Percentiles rank a stretch among this genome's conserved stretches.
These are phyloP conservation scores for Drechmeria coniospora DNA, from an alignment of 2,329 filamentous ascomycete species.

Conservation along the genomic window DNA sequence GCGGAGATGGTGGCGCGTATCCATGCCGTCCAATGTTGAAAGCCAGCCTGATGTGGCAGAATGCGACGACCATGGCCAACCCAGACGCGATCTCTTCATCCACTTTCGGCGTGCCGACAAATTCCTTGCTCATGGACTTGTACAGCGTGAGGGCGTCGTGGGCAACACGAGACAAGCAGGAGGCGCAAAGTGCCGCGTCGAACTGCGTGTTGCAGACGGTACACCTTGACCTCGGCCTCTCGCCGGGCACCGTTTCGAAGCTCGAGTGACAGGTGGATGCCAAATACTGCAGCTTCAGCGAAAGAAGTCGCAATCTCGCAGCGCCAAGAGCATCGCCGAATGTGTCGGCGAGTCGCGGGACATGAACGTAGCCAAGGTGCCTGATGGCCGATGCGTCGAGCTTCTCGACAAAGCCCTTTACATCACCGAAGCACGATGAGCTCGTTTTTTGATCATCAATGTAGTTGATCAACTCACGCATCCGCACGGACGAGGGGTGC, in stretches of 20 bases:
- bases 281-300: constrained; percentile 29
- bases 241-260: constrained; percentile 7
- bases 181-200: constrained; percentile 6
- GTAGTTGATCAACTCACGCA: constrained; percentile 20
- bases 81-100: constrained; percentile 14
- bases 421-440: constrained; percentile 30
- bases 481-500: constrained; percentile 14
- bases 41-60: constrained; percentile 18
- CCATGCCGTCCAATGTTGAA: constrained; percentile 5
- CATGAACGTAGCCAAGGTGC: constrained; percentile 21
- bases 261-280: constrained; percentile 21
- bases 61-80: constrained; percentile 17
- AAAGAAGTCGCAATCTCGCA: constrained; percentile 17
- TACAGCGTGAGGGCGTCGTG: constrained; percentile 9
- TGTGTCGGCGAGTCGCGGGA: constrained; percentile 16
- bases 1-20: constrained; percentile 3
- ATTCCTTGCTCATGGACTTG: constrained; percentile 2
- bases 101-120: constrained; percentile 1
- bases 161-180: constrained; percentile 11
- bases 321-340: constrained; percentile 8
- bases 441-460: constrained; percentile 19
- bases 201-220: constrained; percentile 9
- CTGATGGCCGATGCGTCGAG: constrained; percentile 25
- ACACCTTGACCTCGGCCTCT: constrained; percentile 10
- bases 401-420: constrained; percentile 27